Conservation (phyloP, 2,329 filamentous ascomycete species). For the Fusarium hostae region DNA sequence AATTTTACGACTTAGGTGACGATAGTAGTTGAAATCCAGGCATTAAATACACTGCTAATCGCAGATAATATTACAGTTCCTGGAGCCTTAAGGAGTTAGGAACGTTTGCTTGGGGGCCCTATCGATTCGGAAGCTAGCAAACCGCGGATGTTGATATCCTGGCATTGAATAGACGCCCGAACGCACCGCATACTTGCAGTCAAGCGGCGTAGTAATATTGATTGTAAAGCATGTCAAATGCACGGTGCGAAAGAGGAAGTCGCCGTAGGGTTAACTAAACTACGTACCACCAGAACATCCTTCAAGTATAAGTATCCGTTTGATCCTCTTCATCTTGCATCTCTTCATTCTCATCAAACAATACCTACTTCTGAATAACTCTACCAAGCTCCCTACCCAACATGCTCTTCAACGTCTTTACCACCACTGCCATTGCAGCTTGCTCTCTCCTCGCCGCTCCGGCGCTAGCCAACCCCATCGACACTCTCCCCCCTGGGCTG, state of each 20-base stretch:
- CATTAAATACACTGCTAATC: background rate
- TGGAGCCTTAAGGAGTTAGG: background rate
- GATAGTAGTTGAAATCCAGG: too few species aligned
- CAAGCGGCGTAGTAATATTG: background rate
- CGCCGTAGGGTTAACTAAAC: too few species aligned
- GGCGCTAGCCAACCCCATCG: background rate
- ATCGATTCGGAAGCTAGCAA: background rate
- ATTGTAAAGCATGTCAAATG: accelerated
- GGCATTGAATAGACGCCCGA: accelerated
- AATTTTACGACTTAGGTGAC: too few species aligned
- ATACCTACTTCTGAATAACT: accelerated
- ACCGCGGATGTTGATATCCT: accelerated
- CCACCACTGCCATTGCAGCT: background rate
- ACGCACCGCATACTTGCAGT: background rate
- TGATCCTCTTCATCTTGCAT: background rate
- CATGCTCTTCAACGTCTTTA: background rate
- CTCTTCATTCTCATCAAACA: background rate
- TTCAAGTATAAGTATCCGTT: background rate
- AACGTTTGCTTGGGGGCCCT: background rate
- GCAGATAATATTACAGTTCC: too few species aligned
- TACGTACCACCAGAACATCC: background rate
- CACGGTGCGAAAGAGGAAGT: accelerated
- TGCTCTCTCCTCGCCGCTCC: background rate
- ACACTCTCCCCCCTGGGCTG: background rate
- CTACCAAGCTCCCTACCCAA: background rate